Evolutionary conservation across 805 yeast species (phyloP).

Genomic region (Blastobotrys chiropterorum): DNA sequence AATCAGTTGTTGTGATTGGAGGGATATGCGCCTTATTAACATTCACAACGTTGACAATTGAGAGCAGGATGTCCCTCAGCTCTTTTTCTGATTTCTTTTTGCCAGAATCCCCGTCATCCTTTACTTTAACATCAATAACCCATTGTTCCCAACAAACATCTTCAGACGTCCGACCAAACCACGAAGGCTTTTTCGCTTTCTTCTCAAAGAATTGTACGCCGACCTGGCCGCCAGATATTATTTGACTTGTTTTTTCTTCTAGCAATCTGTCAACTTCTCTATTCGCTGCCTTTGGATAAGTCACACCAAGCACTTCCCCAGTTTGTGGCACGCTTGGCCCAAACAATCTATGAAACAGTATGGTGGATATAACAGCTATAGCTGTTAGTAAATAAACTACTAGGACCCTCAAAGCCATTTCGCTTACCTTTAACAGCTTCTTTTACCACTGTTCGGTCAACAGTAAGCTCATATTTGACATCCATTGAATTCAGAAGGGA

Average conservation of each 20-base stretch:
- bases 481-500: constrained; percentile 12
- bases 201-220: constrained; percentile 28
- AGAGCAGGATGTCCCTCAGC: constrained; percentile 38
- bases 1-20: constrained; percentile 59
- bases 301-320: constrained; percentile 49
- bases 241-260: constrained; percentile 31
- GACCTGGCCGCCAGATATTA: constrained; percentile 21
- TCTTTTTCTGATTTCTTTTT: constrained; percentile 29
- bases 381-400: constrained; percentile 9
- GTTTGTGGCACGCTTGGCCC: constrained; percentile 56
- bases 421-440: constrained; percentile 50
- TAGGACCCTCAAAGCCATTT: background rate
- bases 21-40: constrained; percentile 62
- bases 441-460: constrained; percentile 46
- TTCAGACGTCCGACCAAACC: constrained; percentile 41
- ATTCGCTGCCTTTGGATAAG: constrained; percentile 48
- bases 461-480: constrained; percentile 18
- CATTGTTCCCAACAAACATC: constrained; percentile 66
- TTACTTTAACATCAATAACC: constrained; percentile 47
- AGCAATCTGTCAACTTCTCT: constrained; percentile 44
- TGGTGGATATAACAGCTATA: constrained; percentile 54
- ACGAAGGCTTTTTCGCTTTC: constrained; percentile 41
- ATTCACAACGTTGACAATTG: constrained; percentile 50
- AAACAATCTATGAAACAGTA: constrained; percentile 62
- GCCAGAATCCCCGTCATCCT: constrained; percentile 28